phyloP scores from a whole-genome alignment of 2,329 filamentous ascomycete species.

The Exophiala oligosperma region DNA sequence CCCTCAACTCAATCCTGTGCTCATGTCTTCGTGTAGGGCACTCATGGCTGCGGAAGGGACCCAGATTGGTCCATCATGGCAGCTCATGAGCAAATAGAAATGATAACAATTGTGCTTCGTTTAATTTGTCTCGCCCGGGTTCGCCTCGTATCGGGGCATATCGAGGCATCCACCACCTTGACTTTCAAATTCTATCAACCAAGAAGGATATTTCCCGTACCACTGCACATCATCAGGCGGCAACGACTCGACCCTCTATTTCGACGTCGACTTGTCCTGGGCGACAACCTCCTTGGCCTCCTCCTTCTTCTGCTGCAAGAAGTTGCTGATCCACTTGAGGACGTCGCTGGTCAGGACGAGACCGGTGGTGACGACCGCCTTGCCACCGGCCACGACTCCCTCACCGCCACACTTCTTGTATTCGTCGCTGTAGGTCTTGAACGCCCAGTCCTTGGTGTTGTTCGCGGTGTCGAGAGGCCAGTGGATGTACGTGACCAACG shows the following conservation, averaged over 20 bases:
- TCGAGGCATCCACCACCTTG: too few species aligned
- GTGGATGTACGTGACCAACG: conserved; percentile 61
- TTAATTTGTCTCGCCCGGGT: too few species aligned
- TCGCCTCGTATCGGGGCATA: too few species aligned
- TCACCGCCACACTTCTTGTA: conserved; percentile 53
- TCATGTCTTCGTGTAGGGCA: too few species aligned
- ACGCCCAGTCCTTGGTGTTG: conserved; percentile 52
- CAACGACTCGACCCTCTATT: conserved; percentile 4
- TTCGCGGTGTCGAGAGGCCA: conserved; percentile 64
- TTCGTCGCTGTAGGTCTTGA: conserved; percentile 45
- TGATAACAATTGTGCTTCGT: too few species aligned
- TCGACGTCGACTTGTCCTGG: conserved; percentile 22
- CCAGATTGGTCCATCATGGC: too few species aligned
- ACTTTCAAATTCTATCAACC: neutral
- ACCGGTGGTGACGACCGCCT: conserved; percentile 68
- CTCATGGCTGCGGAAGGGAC: too few species aligned
- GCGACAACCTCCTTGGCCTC: conserved; percentile 56
- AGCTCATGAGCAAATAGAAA: too few species aligned
- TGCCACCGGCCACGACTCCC: conserved; percentile 65
- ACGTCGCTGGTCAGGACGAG: conserved; percentile 67
- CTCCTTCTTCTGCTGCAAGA: conserved; percentile 63
- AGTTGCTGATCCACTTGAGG: conserved; percentile 59
- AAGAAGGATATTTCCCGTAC: neutral
- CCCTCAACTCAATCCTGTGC: too few species aligned
- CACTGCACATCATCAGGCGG: neutral